Percentiles rank a stretch among this genome's conserved stretches.
Conservation (phyloP, 2,329 filamentous ascomycete species). For the Fusarium fujikuroi region DNA sequence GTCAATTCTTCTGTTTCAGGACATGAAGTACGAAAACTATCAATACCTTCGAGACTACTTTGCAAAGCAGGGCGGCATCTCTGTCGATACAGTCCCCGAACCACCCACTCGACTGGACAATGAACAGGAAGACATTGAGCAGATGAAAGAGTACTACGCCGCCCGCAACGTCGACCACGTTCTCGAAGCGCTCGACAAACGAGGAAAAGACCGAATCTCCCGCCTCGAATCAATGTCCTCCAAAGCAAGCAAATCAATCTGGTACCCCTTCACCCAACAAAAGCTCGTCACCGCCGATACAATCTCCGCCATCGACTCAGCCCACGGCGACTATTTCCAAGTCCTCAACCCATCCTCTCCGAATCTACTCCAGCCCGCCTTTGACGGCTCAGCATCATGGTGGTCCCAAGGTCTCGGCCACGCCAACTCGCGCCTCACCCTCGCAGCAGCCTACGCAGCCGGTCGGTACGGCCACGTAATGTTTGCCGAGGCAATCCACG, state of each 20-base stretch:
- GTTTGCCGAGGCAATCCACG: slow-evolving; percentile 84
- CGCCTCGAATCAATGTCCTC: slow-evolving; percentile 70
- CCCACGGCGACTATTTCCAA: slow-evolving; percentile 82
- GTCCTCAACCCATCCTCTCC: slow-evolving; percentile 49
- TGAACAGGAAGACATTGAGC: slow-evolving; percentile 60
- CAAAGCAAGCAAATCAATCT: slow-evolving; percentile 73
- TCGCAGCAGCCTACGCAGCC: slow-evolving; percentile 83
- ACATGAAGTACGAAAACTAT: slow-evolving; percentile 74
- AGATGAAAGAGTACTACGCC: slow-evolving; percentile 73
- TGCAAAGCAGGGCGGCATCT: slow-evolving; percentile 64
- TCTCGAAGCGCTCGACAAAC: slow-evolving; percentile 61
- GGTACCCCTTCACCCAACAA: slow-evolving; percentile 91
- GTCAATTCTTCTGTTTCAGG: slow-evolving; percentile 74
- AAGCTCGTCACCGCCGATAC: slow-evolving; percentile 67
- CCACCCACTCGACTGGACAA: slow-evolving; percentile 64
- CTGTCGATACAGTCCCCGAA: slow-evolving; percentile 65
- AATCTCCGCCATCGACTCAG: slow-evolving; percentile 82
- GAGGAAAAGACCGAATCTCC: slow-evolving; percentile 66
- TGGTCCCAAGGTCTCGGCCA: slow-evolving; percentile 92
- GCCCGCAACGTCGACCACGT: slow-evolving; percentile 56
- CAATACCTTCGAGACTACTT: slow-evolving; percentile 77
- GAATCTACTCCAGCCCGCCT: slow-evolving; percentile 62
- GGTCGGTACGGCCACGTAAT: slow-evolving; percentile 89
- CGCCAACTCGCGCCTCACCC: slow-evolving; percentile 75
- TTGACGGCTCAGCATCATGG: slow-evolving; percentile 89